Conservation (phyloP, 768 basidiomycete species). For the Boletellus ananiceps region DNA sequence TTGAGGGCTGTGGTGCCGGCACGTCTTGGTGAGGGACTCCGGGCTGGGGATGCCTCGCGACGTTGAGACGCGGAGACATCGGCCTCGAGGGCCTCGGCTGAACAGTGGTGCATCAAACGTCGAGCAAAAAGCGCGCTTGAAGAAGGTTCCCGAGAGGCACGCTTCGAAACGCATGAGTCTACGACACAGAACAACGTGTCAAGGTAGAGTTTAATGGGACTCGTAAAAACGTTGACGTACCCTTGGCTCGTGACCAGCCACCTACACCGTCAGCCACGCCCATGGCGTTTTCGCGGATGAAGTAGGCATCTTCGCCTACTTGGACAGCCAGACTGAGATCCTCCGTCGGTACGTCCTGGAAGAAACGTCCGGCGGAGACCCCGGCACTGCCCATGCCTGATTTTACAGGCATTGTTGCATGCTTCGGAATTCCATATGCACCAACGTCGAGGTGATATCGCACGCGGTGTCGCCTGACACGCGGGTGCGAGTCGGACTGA, state of each 20-base stretch:
- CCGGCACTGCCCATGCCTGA: constrained; percentile 24
- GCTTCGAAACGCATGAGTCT: constrained; percentile 22
- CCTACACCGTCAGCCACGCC: constrained; percentile 96
- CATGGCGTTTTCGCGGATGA: constrained; percentile 76
- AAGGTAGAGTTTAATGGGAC: constrained; percentile 8
- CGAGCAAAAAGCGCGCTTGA: constrained; percentile 62
- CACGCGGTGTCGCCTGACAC: constrained; percentile 29
- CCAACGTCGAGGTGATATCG: constrained; percentile 65
- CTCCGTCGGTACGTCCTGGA: constrained; percentile 27
- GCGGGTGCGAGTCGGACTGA: constrained; percentile 27
- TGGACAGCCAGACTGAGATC: constrained; percentile 56
- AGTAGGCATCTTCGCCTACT: constrained; percentile 92
- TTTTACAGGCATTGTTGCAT: constrained; percentile 22
- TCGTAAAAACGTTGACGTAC: constrained; percentile 27
- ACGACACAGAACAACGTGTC: neutral
- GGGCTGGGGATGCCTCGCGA: constrained; percentile 35
- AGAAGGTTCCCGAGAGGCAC: constrained; percentile 38
- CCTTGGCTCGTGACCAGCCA: constrained; percentile 64
- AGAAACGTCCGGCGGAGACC: constrained; percentile 24
- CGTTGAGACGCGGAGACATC: constrained; percentile 7
- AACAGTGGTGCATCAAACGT: constrained; percentile 82
- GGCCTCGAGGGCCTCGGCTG: constrained; percentile 43
- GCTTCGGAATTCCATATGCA: constrained; percentile 83
- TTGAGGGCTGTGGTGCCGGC: constrained; percentile 27
- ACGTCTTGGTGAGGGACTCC: constrained; percentile 42